Percentiles rank a stretch among this genome's conserved stretches.
phyloP scores from a whole-genome alignment of 371 early-diverging fungal genomes.

The Mortierella polycephala region DNA sequence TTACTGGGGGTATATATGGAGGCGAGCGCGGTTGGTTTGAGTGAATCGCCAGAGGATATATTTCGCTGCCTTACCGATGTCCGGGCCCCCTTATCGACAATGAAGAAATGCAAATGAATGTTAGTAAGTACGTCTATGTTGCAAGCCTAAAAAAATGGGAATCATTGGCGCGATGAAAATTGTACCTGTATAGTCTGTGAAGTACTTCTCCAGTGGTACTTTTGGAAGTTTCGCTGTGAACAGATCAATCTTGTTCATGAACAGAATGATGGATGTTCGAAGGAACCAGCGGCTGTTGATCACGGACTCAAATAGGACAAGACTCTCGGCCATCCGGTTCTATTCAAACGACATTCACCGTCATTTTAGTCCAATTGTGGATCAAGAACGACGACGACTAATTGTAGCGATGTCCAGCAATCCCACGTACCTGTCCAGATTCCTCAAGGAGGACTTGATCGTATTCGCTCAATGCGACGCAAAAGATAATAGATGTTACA shows the following conservation, averaged over 20 bases:
- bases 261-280: constrained; percentile 74
- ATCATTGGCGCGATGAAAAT: background rate
- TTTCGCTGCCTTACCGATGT: constrained; percentile 77
- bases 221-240: constrained; percentile 67
- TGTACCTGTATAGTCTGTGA: constrained; percentile 69
- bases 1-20: constrained; percentile 86
- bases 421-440: constrained; percentile 60
- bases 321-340: constrained; percentile 83
- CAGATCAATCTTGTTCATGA: constrained; percentile 81
- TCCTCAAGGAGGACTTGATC: constrained; percentile 86
- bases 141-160: background rate
- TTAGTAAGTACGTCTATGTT: background rate
- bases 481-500: constrained; percentile 81
- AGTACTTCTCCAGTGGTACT: constrained; percentile 66
- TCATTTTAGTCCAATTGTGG: background rate
- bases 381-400: background rate
- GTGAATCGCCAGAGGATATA: constrained; percentile 86
- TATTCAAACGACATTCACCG: constrained; percentile 23
- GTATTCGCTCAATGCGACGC: constrained; percentile 78
- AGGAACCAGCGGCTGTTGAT: constrained; percentile 75
- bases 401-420: background rate
- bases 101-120: background rate
- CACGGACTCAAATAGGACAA: constrained; percentile 83
- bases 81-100: constrained; percentile 65
- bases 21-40: constrained; percentile 77